Evolutionary conservation across 306 rosid species (phyloP), one percentile per base, ranked within the genome.

Genomic region (Rubus idaeus): DNA sequence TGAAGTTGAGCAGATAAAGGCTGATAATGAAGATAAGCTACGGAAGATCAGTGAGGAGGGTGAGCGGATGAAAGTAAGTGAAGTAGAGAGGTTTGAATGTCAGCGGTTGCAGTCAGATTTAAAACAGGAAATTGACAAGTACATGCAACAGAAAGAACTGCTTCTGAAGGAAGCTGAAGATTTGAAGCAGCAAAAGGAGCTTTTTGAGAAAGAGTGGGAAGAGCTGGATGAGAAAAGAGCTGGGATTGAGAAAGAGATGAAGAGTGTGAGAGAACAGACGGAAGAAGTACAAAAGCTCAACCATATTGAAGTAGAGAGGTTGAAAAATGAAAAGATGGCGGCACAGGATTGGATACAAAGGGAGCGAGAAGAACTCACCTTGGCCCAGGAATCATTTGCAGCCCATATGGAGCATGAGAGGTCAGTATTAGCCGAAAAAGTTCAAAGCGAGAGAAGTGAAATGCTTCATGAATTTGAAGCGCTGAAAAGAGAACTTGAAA

Each of bases 181-280:
- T 80, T 74, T 90, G 71, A 92, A 85, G 91, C 92, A 86, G 81
- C 97, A 95, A 77, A 95, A 86, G 79, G 97, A 95, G 81, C 78
- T 86, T 83, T 95, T 92, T 84, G 98, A 95, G 87, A 87, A 92
- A 88, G 97, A 95, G 74, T 95, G 98, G 98, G 98, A 95, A 64
- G 97, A 92, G 78, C 85, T 92, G 68, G 98, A 95, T 81, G 87
- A 88, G 75, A 95, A 90, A 84, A 89, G 93, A 90, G 89, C 90
- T 60, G 93, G 87, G 77, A 79, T 90, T 55, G 90, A 86, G 84
- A 90, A 86, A 85, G 97, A 89, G 84, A 71, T 87, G 83, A 87
- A 84, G 78, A 79, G 39, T 70, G 82, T 95, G 84, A 77, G 49
- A 73, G 91, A 85, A 68, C 90, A 83, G 71, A 92, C 78, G 83